These are phyloP conservation scores for Chytriomyces confervae DNA, from an alignment of 192 early-diverging fungal genomes.

Conservation along the genomic window DNA sequence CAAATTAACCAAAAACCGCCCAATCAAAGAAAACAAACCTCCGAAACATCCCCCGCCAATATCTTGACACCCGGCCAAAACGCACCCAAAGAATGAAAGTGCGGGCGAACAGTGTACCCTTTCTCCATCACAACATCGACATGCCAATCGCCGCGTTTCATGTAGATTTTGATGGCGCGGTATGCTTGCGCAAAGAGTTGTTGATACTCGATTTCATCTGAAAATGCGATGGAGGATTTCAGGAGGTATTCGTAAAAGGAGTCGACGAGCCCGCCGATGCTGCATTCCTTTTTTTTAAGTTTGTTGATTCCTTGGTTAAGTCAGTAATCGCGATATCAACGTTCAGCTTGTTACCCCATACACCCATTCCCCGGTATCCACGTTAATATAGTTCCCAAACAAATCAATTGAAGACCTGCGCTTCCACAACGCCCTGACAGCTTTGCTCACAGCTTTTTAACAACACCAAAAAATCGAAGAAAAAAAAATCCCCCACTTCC, in stretches of 20 bases:
- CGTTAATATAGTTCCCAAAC: constrained; percentile 69
- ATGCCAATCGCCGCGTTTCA: constrained; percentile 40
- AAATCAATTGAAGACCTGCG: constrained; percentile 70
- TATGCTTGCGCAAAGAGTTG: constrained; percentile 61
- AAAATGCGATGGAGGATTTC: constrained; percentile 34
- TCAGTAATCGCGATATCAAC: not conserved
- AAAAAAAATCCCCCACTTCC: not conserved
- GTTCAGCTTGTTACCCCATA: not conserved
- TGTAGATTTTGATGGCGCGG: constrained; percentile 32
- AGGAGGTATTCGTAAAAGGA: constrained; percentile 48
- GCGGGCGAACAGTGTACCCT: not conserved
- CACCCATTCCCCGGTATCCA: constrained; percentile 36
- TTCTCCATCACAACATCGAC: constrained; percentile 33
- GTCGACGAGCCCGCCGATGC: constrained; percentile 42
- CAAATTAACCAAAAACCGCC: no score
- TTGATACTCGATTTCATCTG: constrained; percentile 38
- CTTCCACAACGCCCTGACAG: constrained; percentile 76
- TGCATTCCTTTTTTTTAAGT: constrained; percentile 7
- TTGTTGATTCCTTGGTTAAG: not conserved
- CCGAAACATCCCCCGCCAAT: constrained; percentile 35
- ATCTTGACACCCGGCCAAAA: constrained; percentile 46
- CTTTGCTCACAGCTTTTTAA: constrained; percentile 43
- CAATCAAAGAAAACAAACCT: not conserved
- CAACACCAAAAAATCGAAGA: not conserved
- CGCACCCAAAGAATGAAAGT: constrained; percentile 31